Evolutionary conservation across 2,329 filamentous ascomycete genomes (phyloP), one percentile per base, ranked within the genome.

Genomic region (Didymella glomerata): DNA sequence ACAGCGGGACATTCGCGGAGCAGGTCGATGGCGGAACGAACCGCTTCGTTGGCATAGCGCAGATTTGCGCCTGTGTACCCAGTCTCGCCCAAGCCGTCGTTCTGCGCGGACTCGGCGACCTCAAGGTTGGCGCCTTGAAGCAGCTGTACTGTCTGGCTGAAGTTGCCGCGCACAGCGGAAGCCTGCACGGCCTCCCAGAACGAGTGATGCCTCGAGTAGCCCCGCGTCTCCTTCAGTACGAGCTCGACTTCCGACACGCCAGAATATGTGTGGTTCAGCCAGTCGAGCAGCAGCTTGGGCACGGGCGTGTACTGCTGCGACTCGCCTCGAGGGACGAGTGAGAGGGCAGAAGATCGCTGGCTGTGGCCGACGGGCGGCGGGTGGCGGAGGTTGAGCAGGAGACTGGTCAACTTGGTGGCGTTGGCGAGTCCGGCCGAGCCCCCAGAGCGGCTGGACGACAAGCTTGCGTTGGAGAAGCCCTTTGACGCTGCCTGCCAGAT

Each of bases 181-280:
- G 86, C 62, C 20, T 69, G 90, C n/a, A 97, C 81, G 1, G 88
- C 88, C 71, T 93, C 91, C 94, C 94, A 98, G 78, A 92, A 98
- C 34, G 90, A 82, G 25, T 84, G 81, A 69, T 95, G 91, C 42
- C 87, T 87, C 2, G 92, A 90, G 22, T 93, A 91, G 59, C 90
- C 90, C 0, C 91, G 90, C 45, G 83, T 83, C 66, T 88, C 79
- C 27, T 83, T 82, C 62, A 85, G 80, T 24, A 97, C 84, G 4
- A 87, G 82, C 36, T 86, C 81, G 24, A 90, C 80, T 68, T 93
- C 90, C 50, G 86, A 83, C 2, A 84, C 83, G 25, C 89, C 84
- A 62, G 90, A 87, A 72, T 97, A 92, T 70, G 91, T 86, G 16
- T 83, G 82, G 54, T 91, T 85, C 64, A 96, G 82, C 94, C 94